phyloP scores from a whole-genome alignment of 2,329 filamentous ascomycete species.

The Geosmithia putterillii region DNA sequence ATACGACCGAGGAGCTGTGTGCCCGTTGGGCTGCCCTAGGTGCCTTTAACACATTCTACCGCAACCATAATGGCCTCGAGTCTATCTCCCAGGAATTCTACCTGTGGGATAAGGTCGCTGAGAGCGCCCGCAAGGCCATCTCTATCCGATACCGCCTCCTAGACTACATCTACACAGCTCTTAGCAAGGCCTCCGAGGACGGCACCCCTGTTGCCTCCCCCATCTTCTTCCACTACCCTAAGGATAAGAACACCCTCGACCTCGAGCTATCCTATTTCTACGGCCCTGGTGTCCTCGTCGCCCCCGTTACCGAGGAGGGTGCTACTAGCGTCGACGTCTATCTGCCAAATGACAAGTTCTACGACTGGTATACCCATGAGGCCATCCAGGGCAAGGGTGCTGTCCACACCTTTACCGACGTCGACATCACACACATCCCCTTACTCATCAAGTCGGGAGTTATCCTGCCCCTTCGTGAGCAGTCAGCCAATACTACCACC shows the following conservation, averaged over 20 bases:
- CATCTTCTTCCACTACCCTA: slow-evolving; percentile 58
- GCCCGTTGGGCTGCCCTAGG: slow-evolving; percentile 57
- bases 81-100: slow-evolving; percentile 53
- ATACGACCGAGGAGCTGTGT: slow-evolving; percentile 52
- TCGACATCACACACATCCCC: slow-evolving; percentile 40
- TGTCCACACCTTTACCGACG: slow-evolving; percentile 19
- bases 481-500: slow-evolving; percentile 49
- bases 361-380: slow-evolving; percentile 37
- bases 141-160: slow-evolving; percentile 63
- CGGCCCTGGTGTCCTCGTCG: slow-evolving; percentile 33
- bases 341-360: slow-evolving; percentile 35
- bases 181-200: slow-evolving; percentile 44
- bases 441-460: slow-evolving; percentile 54
- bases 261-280: slow-evolving; percentile 39
- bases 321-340: slow-evolving; percentile 31
- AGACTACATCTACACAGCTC: slow-evolving; percentile 70
- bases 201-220: slow-evolving; percentile 58
- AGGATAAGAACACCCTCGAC: slow-evolving; percentile 29
- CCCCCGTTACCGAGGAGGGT: slow-evolving; percentile 32
- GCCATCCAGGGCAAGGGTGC: slow-evolving; percentile 26
- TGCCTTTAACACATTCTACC: slow-evolving; percentile 61
- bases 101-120: slow-evolving; percentile 49
- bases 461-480: slow-evolving; percentile 48
- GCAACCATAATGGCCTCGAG: slow-evolving; percentile 49
- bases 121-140: slow-evolving; percentile 56